phyloP scores from a whole-genome alignment of 2,329 filamentous ascomycete species.

The Scytalidium sp. region DNA sequence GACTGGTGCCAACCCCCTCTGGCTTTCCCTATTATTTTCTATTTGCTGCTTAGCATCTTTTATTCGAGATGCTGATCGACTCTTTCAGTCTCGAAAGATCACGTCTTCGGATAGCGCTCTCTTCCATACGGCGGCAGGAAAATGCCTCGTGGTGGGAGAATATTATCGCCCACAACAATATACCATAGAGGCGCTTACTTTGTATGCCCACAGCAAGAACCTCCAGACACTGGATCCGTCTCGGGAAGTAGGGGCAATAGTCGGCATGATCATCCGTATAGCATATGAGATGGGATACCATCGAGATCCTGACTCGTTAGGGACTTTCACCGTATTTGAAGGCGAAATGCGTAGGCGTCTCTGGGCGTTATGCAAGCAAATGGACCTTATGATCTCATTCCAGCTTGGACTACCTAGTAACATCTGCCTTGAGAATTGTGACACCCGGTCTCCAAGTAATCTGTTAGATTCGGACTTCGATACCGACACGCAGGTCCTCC shows the following conservation, averaged over 20 bases:
- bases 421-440: slow-evolving; percentile 18
- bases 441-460: slow-evolving; percentile 22
- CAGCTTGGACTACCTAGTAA: slow-evolving; percentile 26
- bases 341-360: slow-evolving; percentile 25
- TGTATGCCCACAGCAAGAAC: slow-evolving; percentile 22
- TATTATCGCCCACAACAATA: slow-evolving; percentile 20
- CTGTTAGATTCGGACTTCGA: slow-evolving; percentile 26
- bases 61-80: neutral
- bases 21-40: slow-evolving; percentile 22
- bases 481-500: slow-evolving; percentile 17
- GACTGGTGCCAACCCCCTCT: slow-evolving; percentile 12
- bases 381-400: slow-evolving; percentile 26
- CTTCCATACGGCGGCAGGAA: slow-evolving; percentile 13
- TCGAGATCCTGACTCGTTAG: slow-evolving; percentile 16
- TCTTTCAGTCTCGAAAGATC: neutral
- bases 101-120: neutral
- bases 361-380: slow-evolving; percentile 23
- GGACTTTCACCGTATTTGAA: slow-evolving; percentile 21
- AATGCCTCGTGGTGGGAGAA: slow-evolving; percentile 22
- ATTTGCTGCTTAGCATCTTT: slow-evolving; percentile 13
- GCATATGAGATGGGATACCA: slow-evolving; percentile 28
- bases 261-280: slow-evolving; percentile 21
- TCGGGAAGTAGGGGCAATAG: slow-evolving; percentile 20
- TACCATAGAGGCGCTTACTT: slow-evolving; percentile 16
- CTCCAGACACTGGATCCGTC: slow-evolving; percentile 21